Evolutionary conservation across 345 rosid species (phyloP).

Genomic region (Mangifera indica): DNA sequence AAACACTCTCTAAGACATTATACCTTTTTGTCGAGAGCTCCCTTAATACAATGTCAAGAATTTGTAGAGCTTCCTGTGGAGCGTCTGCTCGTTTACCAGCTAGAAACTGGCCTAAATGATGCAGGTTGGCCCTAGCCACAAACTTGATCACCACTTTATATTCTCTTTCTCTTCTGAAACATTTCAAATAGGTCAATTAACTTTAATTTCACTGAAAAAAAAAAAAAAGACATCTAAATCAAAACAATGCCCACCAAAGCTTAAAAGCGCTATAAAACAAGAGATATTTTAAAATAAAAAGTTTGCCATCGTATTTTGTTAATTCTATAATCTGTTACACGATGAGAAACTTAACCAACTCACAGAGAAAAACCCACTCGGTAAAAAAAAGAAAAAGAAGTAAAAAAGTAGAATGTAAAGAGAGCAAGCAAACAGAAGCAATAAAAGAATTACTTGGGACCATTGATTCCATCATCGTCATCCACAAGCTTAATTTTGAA

Average conservation of each 20-base stretch:
- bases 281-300: background rate
- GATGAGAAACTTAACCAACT: slow-evolving; percentile 1
- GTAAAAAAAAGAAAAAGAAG: background rate
- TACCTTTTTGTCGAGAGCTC: slow-evolving; percentile 83
- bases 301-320: background rate
- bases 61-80: slow-evolving; percentile 87
- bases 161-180: slow-evolving; percentile 70
- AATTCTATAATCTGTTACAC: background rate
- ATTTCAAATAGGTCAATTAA: slow-evolving; percentile 12
- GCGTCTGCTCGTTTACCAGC: slow-evolving; percentile 91
- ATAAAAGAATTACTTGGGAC: slow-evolving; percentile 64
- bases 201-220: background rate
- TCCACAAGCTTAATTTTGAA: slow-evolving; percentile 74
- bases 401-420: slow-evolving; percentile 4
- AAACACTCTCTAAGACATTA: background rate
- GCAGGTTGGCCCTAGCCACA: slow-evolving; percentile 81
- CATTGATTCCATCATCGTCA: slow-evolving; percentile 73
- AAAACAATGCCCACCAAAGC: background rate
- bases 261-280: background rate
- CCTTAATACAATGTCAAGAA: slow-evolving; percentile 88
- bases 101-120: slow-evolving; percentile 82
- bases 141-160: slow-evolving; percentile 83
- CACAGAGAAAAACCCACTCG: slow-evolving; percentile 8
- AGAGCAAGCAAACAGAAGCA: background rate
- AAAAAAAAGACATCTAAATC: background rate